phyloP scores from a whole-genome alignment of 2,329 filamentous ascomycete genomes.

The Penicillium griseofulvum region DNA sequence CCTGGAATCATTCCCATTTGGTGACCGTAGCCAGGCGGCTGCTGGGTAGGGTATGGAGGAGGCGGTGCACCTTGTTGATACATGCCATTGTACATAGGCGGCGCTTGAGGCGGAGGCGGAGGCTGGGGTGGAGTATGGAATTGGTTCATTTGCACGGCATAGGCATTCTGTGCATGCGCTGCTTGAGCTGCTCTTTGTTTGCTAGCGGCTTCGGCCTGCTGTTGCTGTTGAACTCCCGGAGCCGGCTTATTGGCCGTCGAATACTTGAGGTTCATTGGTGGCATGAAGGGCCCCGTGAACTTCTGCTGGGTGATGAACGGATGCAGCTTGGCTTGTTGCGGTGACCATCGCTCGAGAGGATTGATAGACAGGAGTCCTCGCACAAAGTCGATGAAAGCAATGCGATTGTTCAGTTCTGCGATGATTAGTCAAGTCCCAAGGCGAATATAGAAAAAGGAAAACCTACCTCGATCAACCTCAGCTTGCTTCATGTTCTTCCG shows the following conservation, averaged over 20 bases:
- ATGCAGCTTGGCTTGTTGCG: constrained; percentile 93
- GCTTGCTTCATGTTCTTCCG: constrained; percentile 98
- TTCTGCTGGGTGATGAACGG: constrained; percentile 99
- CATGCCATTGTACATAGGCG: constrained; percentile 76
- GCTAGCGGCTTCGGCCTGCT: constrained; percentile 88
- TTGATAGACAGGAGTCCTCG: constrained; percentile 91
- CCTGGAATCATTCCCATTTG: constrained; percentile 69
- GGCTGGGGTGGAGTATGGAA: constrained; percentile 50
- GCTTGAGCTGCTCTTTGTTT: constrained; percentile 74
- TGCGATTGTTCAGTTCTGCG: constrained; percentile 94
- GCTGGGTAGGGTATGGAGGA: constrained; percentile 76
- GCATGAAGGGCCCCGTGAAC: constrained; percentile 92
- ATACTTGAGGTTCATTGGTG: constrained; percentile 92
- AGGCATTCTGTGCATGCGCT: constrained; percentile 69
- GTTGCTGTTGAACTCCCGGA: constrained; percentile 90
- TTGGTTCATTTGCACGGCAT: constrained; percentile 61
- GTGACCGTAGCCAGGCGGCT: constrained; percentile 66
- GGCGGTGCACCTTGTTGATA: constrained; percentile 71
- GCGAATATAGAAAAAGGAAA: constrained; percentile 22
- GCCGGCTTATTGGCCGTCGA: constrained; percentile 82
- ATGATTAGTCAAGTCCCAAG: constrained; percentile 18
- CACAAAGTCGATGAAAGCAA: constrained; percentile 98
- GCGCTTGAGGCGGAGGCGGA: constrained; percentile 44
- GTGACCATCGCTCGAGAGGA: constrained; percentile 93
- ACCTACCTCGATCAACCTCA: constrained; percentile 87